These are phyloP conservation scores for Castanea crenata DNA, from an alignment of 306 rosid genomes.

Conservation along the genomic window DNA sequence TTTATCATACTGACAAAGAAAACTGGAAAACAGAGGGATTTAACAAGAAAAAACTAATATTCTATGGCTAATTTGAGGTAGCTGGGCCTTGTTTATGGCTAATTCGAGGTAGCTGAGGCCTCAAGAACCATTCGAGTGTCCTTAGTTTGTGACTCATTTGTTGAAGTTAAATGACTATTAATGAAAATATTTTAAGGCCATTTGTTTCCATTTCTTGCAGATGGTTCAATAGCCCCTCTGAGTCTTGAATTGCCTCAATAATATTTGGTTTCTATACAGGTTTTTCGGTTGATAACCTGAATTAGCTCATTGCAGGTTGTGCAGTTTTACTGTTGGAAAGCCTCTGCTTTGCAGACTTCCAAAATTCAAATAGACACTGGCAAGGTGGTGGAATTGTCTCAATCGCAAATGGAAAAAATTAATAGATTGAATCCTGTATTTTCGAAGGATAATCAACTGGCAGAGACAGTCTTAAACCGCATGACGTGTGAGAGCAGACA, in stretches of 20 bases:
- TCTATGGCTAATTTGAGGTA: too few species aligned
- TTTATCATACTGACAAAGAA: too few species aligned
- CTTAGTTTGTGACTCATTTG: too few species aligned
- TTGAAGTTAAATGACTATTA: too few species aligned
- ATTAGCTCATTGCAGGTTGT: constrained; percentile 48
- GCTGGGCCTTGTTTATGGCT: too few species aligned
- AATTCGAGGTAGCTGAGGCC: too few species aligned
- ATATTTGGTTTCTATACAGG: not conserved
- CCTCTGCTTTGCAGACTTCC: constrained; percentile 33
- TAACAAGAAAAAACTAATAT: too few species aligned
- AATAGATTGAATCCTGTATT: constrained; percentile 40
- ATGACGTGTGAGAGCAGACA: constrained; percentile 23
- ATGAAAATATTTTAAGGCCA: too few species aligned
- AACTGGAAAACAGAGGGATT: too few species aligned
- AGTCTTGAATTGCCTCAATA: not conserved
- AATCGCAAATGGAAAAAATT: constrained; percentile 34
- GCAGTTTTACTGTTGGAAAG: constrained; percentile 66
- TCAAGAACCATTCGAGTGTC: too few species aligned
- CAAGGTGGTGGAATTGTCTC: constrained; percentile 40
- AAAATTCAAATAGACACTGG: constrained; percentile 18
- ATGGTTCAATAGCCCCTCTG: not conserved
- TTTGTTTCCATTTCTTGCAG: not conserved
- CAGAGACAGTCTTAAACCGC: constrained; percentile 34
- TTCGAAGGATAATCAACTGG: constrained; percentile 43
- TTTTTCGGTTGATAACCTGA: constrained; percentile 1